These are phyloP conservation scores for Theobroma cacao DNA, from an alignment of 345 rosid species.

Conservation along the genomic window DNA sequence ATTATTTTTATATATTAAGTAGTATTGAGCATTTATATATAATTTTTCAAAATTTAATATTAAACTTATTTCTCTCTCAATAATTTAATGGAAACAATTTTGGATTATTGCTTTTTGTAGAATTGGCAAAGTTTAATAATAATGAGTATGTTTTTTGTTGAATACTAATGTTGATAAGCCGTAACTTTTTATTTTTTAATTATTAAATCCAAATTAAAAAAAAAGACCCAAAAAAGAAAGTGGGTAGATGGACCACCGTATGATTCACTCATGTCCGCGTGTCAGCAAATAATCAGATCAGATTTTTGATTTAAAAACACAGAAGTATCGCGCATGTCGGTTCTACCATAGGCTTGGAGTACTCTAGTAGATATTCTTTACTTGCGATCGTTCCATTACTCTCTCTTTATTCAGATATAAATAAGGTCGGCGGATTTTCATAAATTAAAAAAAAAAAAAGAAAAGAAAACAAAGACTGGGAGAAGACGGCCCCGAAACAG, in stretches of 20 bases:
- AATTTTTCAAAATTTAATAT: too few species aligned
- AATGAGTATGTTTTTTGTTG: too few species aligned
- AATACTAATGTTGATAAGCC: too few species aligned
- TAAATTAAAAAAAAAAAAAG: background rate
- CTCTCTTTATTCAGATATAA: background rate
- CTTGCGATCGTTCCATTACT: background rate
- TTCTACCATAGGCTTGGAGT: background rate
- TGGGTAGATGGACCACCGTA: background rate
- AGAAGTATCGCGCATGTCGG: background rate
- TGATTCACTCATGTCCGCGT: background rate
- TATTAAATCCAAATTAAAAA: too few species aligned
- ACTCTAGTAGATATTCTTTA: background rate
- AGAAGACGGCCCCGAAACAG: background rate
- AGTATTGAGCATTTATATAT: too few species aligned
- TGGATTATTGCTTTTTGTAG: too few species aligned
- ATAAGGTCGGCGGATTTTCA: constrained; percentile 6
- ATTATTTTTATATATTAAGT: too few species aligned
- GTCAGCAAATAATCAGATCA: background rate
- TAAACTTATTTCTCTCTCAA: too few species aligned
- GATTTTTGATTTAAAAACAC: background rate
- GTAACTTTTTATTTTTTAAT: too few species aligned
- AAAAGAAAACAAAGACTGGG: background rate
- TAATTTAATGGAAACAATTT: too few species aligned
- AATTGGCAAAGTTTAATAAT: too few species aligned
- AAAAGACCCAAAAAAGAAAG: background rate